Evolutionary conservation across 129 eudicot genomes (phyloP).

Genomic region (Artemisia tridentata): DNA sequence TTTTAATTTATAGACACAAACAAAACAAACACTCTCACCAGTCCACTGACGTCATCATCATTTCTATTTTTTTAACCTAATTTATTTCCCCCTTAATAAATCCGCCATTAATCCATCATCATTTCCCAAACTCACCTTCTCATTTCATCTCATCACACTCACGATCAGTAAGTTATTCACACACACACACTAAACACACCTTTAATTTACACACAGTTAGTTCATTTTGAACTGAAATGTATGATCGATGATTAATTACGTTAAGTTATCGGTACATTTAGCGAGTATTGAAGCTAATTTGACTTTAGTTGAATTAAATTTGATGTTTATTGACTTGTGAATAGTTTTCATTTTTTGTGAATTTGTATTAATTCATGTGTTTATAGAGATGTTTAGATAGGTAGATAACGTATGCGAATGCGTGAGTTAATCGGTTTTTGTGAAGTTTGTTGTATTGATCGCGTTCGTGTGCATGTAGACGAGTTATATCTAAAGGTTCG

Average conservation of each 20-base stretch:
- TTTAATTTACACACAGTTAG: neutral
- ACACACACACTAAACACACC: slow-evolving; percentile 18
- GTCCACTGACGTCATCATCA: slow-evolving; percentile 33
- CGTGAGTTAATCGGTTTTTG: too few relatives aligned
- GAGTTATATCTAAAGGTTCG: too few relatives aligned
- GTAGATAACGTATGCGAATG: too few relatives aligned
- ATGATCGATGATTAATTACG: slow-evolving; percentile 19
- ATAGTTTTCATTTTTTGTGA: too few relatives aligned
- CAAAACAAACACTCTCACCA: neutral
- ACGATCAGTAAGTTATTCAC: slow-evolving; percentile 28
- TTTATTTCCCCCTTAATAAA: slow-evolving; percentile 26
- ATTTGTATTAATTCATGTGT: too few relatives aligned
- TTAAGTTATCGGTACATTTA: slow-evolving; percentile 2
- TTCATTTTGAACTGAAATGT: slow-evolving; percentile 10
- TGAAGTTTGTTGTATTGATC: too few relatives aligned
- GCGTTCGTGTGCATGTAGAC: too few relatives aligned
- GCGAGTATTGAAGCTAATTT: slow-evolving; percentile 6
- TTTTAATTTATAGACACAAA: neutral
- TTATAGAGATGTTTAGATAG: too few relatives aligned
- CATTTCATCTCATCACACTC: slow-evolving; percentile 11
- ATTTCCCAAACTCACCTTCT: slow-evolving; percentile 26
- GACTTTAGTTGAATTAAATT: neutral
- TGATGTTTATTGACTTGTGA: too few relatives aligned
- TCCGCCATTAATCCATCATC: slow-evolving; percentile 38
- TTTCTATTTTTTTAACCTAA: slow-evolving; percentile 36